These are phyloP conservation scores for Uncinocarpus reesii DNA, from an alignment of 2,329 filamentous ascomycete genomes.

Conservation along the genomic window DNA sequence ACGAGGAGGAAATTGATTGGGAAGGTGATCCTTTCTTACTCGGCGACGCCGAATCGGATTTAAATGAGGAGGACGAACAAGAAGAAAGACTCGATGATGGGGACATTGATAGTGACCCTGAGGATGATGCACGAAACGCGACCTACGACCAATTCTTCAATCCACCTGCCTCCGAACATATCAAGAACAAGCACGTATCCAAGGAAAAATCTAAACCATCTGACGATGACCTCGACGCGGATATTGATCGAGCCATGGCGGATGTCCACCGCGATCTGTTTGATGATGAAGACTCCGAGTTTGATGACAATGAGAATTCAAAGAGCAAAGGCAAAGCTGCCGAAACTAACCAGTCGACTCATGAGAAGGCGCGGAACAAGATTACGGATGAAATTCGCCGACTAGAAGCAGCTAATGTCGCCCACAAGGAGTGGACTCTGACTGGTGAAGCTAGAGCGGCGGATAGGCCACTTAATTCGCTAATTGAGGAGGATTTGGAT, in stretches of 20 bases:
- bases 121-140: conserved; percentile 43
- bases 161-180: conserved; percentile 56
- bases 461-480: conserved; percentile 78
- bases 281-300: conserved; percentile 51
- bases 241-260: conserved; percentile 72
- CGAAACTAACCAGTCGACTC: conserved; percentile 49
- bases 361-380: conserved; percentile 78
- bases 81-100: conserved; percentile 52
- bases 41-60: conserved; percentile 22
- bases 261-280: conserved; percentile 85
- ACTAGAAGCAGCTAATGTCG: conserved; percentile 78
- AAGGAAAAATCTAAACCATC: conserved; percentile 39
- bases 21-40: conserved; percentile 59
- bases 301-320: conserved; percentile 57
- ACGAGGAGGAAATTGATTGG: conserved; percentile 78
- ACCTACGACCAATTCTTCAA: conserved; percentile 68
- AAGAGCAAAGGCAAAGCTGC: conserved; percentile 14
- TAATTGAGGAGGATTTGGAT: conserved; percentile 88
- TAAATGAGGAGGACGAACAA: conserved; percentile 46
- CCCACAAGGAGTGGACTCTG: conserved; percentile 83
- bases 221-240: conserved; percentile 29
- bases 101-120: conserved; percentile 55
- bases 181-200: conserved; percentile 40
- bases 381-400: conserved; percentile 82
- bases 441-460: conserved; percentile 74